phyloP scores from a whole-genome alignment of 2,329 filamentous ascomycete genomes.

The Verticillium isaacii region DNA sequence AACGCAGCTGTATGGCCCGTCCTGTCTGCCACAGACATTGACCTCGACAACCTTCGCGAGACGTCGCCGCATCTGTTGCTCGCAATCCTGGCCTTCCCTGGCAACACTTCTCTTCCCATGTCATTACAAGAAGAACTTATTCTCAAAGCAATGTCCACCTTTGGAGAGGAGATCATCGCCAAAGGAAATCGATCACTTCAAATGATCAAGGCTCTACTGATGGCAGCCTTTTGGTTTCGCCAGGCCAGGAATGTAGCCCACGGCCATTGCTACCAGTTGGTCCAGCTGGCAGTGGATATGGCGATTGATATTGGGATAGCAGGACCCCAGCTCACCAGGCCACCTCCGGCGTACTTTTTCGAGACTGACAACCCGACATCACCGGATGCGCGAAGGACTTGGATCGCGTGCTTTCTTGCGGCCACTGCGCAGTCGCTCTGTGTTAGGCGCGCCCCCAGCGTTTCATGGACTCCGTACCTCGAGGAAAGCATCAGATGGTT shows the following conservation, averaged over 20 bases:
- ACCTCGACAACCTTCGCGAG: background rate
- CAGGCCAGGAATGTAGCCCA: background rate
- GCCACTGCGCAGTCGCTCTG: background rate
- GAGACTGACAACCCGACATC: background rate
- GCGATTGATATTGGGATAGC: slow-evolving; percentile 2
- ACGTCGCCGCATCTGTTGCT: background rate
- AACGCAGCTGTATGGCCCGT: background rate
- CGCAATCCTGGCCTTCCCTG: background rate
- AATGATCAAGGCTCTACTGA: slow-evolving; percentile 2
- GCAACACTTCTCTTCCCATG: background rate
- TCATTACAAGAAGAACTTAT: background rate
- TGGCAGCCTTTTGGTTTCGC: slow-evolving; percentile 1
- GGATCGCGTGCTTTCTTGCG: background rate
- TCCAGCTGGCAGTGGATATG: slow-evolving; percentile 1
- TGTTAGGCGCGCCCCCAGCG: background rate
- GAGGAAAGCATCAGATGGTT: background rate
- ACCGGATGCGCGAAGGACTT: background rate
- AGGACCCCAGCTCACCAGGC: background rate
- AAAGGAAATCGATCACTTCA: background rate
- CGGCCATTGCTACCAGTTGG: background rate
- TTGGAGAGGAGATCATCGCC: background rate
- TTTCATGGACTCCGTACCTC: background rate
- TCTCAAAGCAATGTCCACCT: background rate
- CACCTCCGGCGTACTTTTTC: background rate
- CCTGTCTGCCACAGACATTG: background rate